Evolutionary conservation across 2,329 filamentous ascomycete genomes (phyloP), one percentile per base, ranked within the genome.

Genomic region (Periconia sp.): DNA sequence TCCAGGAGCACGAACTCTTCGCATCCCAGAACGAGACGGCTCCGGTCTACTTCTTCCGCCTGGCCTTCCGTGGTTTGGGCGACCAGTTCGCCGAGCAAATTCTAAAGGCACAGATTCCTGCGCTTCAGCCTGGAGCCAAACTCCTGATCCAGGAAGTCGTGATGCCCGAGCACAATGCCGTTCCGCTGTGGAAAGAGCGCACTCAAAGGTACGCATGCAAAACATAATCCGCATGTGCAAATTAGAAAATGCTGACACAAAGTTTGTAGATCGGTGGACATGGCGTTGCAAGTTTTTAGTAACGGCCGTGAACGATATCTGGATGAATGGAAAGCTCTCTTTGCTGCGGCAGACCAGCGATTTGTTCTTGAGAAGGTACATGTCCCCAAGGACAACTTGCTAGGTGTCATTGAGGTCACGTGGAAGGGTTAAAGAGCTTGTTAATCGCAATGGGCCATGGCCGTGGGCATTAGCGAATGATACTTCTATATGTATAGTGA

Each of bases 251-350:
- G 33, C 35, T 23, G 17, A 46, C 43, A 31, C 17, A 55, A 46
- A 51, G 23, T n/a, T 53, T 40, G 45, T 44, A 58, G 56, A 47
- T 53, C 56, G 18, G 53, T 58, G 41, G 56, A 59, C 46, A 42
- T 54, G 56, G 53, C 53, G 45, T 27, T 56, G 2, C 33, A 54
- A 30, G 44, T 35, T 48, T 56, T 54, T 43, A 45, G 23, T 31
- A 56, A 59, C 54, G 56, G 51, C 20, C 50, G 54, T 52, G 56
- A 56, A 41, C 31, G 56, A 54, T 54, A 54, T 41, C 41, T 59
- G 11, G 53, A 54, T 17, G 56, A 59, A 50, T 59, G 56, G 56
- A 59, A 56, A 50, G 54, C 53, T 27, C 49, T 59, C 14, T 41
- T 59, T 50, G 54, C 56, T 50, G 45, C 49, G 1, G 56, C 56